Conservation (phyloP, 2,329 filamentous ascomycete species). For the Pyricularia sp. region DNA sequence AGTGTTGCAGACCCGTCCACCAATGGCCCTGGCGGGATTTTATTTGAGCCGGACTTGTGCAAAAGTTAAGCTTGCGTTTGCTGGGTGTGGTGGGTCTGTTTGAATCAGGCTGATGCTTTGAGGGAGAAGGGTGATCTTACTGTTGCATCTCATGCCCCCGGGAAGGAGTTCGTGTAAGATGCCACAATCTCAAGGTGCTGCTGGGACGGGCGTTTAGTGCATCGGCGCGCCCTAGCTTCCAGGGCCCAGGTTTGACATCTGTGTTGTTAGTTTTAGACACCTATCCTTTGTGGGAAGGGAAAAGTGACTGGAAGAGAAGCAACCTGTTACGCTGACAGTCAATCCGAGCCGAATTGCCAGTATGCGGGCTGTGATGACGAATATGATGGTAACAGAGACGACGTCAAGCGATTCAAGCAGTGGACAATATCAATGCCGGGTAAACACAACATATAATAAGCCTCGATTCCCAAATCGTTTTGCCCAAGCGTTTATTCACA, state of each 20-base stretch:
- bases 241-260: neutral
- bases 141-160: neutral
- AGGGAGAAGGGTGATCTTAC: no score
- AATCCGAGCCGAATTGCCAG: neutral
- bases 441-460: no score
- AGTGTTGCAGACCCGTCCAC: neutral
- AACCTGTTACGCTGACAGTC: neutral
- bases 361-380: no score
- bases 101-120: no score
- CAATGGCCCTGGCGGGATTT: constrained; percentile 1
- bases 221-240: neutral
- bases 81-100: neutral
- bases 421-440: no score
- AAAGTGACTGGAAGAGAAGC: neutral
- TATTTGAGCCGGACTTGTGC: neutral
- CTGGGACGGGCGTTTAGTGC: neutral
- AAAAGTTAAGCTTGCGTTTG: neutral
- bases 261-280: neutral
- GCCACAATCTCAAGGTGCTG: neutral
- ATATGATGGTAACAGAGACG: no score
- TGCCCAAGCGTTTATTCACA: no score
- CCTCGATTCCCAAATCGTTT: no score
- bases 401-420: no score
- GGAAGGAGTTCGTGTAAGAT: neutral
- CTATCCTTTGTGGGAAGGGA: no score